Percentiles rank a stretch among this genome's conserved stretches.
These are phyloP conservation scores for Lichtheimia ramosa DNA, from an alignment of 371 early-diverging fungal genomes.

Conservation along the genomic window DNA sequence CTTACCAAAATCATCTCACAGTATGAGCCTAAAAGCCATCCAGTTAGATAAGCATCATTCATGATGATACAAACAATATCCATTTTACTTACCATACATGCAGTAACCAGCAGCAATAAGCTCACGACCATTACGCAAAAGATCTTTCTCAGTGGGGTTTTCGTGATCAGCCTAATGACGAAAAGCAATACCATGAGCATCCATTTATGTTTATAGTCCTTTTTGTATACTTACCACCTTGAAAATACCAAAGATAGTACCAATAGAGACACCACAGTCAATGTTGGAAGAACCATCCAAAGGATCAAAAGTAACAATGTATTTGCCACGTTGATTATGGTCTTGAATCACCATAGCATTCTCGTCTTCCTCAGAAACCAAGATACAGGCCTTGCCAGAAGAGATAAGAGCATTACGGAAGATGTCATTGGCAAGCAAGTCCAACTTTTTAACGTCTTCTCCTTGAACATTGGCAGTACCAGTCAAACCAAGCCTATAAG, in stretches of 20 bases:
- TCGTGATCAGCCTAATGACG: constrained; percentile 47
- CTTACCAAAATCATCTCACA: constrained; percentile 73
- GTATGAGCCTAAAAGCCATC: constrained; percentile 57
- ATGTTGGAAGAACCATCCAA: constrained; percentile 97
- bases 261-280: constrained; percentile 97
- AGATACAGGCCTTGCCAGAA: constrained; percentile 89
- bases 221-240: constrained; percentile 64
- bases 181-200: constrained; percentile 1
- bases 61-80: not conserved
- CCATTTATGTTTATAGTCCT: not conserved
- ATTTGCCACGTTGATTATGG: constrained; percentile 77
- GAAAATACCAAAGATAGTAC: constrained; percentile 98
- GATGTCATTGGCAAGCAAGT: constrained; percentile 96
- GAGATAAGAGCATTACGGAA: constrained; percentile 92
- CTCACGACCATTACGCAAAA: constrained; percentile 89
- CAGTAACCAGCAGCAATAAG: constrained; percentile 96
- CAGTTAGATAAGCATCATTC: not conserved
- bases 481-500: constrained; percentile 80
- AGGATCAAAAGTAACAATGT: constrained; percentile 97
- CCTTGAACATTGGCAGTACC: constrained; percentile 89
- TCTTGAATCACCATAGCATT: constrained; percentile 86
- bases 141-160: constrained; percentile 63
- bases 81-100: constrained; percentile 77
- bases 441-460: constrained; percentile 96
- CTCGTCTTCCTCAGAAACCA: constrained; percentile 97